Percentiles rank a stretch among this genome's conserved stretches.
Evolutionary conservation across 1,139 yeast species (phyloP).

Genomic region (Suhomyces bolitotheri): DNA sequence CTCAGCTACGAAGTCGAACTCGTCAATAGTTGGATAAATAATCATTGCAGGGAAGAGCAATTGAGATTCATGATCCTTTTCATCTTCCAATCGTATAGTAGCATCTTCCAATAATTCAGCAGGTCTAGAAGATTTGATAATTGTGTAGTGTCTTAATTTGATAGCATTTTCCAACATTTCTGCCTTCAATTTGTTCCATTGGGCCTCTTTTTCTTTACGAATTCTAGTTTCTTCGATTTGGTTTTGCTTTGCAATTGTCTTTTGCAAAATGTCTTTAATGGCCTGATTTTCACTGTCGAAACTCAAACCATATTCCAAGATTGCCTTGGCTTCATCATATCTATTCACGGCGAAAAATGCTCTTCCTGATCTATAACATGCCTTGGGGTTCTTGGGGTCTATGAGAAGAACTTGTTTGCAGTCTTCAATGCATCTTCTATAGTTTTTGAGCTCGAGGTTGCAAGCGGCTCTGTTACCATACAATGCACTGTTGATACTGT

Average conservation of each 20-base stretch:
- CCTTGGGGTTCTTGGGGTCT: constrained; percentile 76
- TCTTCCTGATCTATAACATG: constrained; percentile 79
- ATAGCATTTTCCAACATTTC: constrained; percentile 54
- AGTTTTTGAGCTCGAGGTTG: constrained; percentile 80
- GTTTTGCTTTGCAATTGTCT: constrained; percentile 42
- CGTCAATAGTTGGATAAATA: constrained; percentile 80
- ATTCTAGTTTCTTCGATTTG: constrained; percentile 33
- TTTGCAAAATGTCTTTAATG: constrained; percentile 43
- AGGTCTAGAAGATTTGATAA: constrained; percentile 52
- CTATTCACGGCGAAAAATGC: constrained; percentile 72
- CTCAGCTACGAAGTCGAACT: constrained; percentile 78
- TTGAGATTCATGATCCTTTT: constrained; percentile 73
- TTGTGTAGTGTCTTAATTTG: constrained; percentile 52
- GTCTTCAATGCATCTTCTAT: constrained; percentile 82
- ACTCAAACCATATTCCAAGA: constrained; percentile 62
- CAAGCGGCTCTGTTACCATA: constrained; percentile 88
- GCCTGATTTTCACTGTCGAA: constrained; percentile 61
- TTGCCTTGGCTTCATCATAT: constrained; percentile 69
- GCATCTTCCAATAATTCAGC: constrained; percentile 50
- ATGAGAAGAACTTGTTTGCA: constrained; percentile 68
- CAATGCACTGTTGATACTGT: constrained; percentile 57
- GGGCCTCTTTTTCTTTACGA: constrained; percentile 35
- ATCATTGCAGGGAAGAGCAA: constrained; percentile 77
- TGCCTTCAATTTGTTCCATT: constrained; percentile 31
- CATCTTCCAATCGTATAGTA: constrained; percentile 61